These are phyloP conservation scores for Turritis glabra DNA, from an alignment of 345 rosid genomes.

Conservation along the genomic window DNA sequence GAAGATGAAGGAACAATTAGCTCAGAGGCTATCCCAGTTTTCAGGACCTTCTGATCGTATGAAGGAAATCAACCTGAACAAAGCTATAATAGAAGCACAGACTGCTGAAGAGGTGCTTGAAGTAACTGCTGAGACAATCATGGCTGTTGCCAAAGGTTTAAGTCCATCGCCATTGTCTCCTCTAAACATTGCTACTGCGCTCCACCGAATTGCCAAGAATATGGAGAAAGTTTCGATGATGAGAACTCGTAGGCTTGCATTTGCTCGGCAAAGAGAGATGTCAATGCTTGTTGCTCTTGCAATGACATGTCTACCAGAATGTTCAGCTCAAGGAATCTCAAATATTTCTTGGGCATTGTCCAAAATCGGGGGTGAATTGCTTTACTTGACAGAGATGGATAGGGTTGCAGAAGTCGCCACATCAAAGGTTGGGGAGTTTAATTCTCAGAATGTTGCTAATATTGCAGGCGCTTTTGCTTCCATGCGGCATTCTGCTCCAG, in stretches of 20 bases:
- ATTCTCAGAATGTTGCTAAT: constrained; percentile 91
- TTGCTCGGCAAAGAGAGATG: constrained; percentile 87
- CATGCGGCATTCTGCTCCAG: constrained; percentile 79
- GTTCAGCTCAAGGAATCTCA: constrained; percentile 93
- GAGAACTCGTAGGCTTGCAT: constrained; percentile 64
- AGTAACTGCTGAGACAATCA: constrained; percentile 64
- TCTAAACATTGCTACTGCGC: constrained; percentile 78
- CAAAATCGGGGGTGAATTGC: constrained; percentile 86
- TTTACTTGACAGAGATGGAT: constrained; percentile 94
- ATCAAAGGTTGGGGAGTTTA: constrained; percentile 66
- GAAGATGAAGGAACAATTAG: constrained; percentile 62
- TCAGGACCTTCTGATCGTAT: constrained; percentile 73
- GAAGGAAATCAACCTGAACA: constrained; percentile 77
- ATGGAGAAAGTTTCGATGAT: constrained; percentile 92
- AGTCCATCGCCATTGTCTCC: constrained; percentile 90
- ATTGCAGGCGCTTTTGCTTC: constrained; percentile 91
- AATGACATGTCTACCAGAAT: constrained; percentile 78
- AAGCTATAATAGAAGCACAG: constrained; percentile 71
- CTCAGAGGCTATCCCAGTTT: constrained; percentile 68
- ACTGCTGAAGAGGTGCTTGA: constrained; percentile 80
- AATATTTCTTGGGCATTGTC: constrained; percentile 92
- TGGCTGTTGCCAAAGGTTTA: constrained; percentile 86
- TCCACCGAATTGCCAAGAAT: constrained; percentile 88
- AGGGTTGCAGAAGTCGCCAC: constrained; percentile 89
- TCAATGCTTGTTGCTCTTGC: constrained; percentile 88